These are phyloP conservation scores for Cryptococcus jaspeensis DNA, from an alignment of 1,284 basidiomycete species.

Conservation along the genomic window DNA sequence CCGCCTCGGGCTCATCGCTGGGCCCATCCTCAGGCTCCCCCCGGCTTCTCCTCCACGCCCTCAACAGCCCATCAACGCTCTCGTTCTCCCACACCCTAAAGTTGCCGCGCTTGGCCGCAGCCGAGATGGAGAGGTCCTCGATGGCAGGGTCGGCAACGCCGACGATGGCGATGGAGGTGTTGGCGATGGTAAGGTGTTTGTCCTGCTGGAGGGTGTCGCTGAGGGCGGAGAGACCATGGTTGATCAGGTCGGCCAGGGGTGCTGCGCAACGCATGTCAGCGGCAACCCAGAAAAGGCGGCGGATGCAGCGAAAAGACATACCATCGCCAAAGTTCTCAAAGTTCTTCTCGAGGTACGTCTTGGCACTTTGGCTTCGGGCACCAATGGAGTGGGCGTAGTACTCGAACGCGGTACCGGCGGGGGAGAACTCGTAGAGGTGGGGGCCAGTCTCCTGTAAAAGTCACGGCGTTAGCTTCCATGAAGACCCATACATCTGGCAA, in stretches of 20 bases:
- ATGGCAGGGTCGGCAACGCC: constrained; percentile 56
- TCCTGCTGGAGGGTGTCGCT: constrained; percentile 96
- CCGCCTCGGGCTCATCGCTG: constrained; percentile 22
- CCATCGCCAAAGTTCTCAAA: constrained; percentile 82
- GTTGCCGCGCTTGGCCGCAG: constrained; percentile 41
- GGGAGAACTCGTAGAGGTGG: constrained; percentile 97
- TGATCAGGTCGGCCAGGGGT: constrained; percentile 78
- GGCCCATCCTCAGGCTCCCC: constrained; percentile 50
- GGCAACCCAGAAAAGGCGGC: background rate
- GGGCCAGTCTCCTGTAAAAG: constrained; percentile 70
- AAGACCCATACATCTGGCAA: background rate
- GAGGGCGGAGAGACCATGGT: constrained; percentile 87
- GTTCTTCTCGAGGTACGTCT: constrained; percentile 96
- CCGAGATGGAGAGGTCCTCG: constrained; percentile 26
- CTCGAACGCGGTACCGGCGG: constrained; percentile 95
- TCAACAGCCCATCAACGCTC: constrained; percentile 66
- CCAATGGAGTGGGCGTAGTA: constrained; percentile 99
- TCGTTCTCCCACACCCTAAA: constrained; percentile 56
- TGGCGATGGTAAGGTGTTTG: constrained; percentile 85
- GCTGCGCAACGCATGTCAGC: constrained; percentile 54
- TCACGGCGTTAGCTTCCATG: background rate
- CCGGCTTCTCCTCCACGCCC: constrained; percentile 53
- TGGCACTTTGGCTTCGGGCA: constrained; percentile 93
- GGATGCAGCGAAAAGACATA: constrained; percentile 56
- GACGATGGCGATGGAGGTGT: constrained; percentile 90